A percentile compares a stretch with the other conserved stretches of the same genome.
phyloP scores from a whole-genome alignment of 495 filamentous ascomycete genomes.

The Tetracladium marchalianum region DNA sequence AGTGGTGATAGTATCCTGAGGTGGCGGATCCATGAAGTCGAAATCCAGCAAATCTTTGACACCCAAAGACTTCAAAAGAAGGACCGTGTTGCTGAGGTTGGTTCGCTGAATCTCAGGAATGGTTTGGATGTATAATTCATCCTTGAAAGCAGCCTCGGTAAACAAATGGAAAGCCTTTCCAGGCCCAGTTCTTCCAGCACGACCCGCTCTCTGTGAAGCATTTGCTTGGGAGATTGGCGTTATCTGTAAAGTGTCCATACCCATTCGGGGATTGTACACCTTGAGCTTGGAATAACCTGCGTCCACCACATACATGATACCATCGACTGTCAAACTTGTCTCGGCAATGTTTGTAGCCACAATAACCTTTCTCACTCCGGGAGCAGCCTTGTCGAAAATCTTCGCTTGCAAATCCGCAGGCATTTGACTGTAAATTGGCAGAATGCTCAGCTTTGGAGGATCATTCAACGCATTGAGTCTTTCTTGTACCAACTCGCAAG shows the following conservation, averaged over 20 bases:
- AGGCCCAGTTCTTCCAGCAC: constrained; percentile 89
- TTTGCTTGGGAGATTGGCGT: constrained; percentile 98
- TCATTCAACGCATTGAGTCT: constrained; percentile 86
- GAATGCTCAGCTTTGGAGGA: constrained; percentile 85
- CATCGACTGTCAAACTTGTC: constrained; percentile 95
- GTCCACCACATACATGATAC: constrained; percentile 99
- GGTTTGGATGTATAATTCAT: constrained; percentile 94
- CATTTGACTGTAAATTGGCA: constrained; percentile 99
- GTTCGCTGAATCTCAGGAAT: constrained; percentile 98
- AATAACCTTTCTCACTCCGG: constrained; percentile 92
- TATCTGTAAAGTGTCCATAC: constrained; percentile 98
- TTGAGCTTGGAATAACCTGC: constrained; percentile 95
- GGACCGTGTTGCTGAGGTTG: constrained; percentile 87
- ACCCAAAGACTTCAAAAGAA: constrained; percentile 88
- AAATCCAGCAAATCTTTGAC: constrained; percentile 95
- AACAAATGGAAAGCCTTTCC: constrained; percentile 93
- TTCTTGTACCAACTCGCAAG: constrained; percentile 87
- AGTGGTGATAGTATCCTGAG: constrained; percentile 95
- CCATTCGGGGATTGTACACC: constrained; percentile 97
- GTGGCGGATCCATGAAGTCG: constrained; percentile 98
- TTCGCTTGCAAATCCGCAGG: constrained; percentile 95
- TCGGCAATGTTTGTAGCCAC: constrained; percentile 99
- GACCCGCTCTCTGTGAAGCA: constrained; percentile 82
- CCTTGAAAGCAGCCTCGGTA: constrained; percentile 89
- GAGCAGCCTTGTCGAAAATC: constrained; percentile 86